Evolutionary conservation across 1,139 yeast species (phyloP).

Genomic region (Hansenula sp.): DNA sequence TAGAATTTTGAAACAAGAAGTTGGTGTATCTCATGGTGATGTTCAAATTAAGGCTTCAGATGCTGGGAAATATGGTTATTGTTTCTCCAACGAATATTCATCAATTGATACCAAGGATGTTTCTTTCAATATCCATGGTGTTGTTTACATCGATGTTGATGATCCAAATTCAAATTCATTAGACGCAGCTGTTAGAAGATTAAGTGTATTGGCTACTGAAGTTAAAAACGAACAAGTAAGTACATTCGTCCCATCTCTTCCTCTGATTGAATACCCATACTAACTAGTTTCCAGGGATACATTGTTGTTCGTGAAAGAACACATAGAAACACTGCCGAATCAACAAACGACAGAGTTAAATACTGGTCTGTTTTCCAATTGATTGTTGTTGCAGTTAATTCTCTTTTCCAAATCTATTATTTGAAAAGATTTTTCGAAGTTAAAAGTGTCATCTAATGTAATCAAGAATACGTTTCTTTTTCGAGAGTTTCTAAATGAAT

Average conservation of each 20-base stretch:
- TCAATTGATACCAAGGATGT: constrained; percentile 80
- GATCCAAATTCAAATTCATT: constrained; percentile 80
- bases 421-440: constrained; percentile 95
- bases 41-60: constrained; percentile 59
- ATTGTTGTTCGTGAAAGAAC: constrained; percentile 95
- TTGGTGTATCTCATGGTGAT: constrained; percentile 78
- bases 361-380: constrained; percentile 97
- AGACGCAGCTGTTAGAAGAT: constrained; percentile 78
- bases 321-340: constrained; percentile 97
- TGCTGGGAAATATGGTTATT: constrained; percentile 78
- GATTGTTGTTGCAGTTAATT: constrained; percentile 78
- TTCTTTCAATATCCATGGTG: constrained; percentile 93
- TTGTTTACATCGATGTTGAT: constrained; percentile 79
- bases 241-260: no score
- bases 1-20: constrained; percentile 44
- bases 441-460: constrained; percentile 78
- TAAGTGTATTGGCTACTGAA: constrained; percentile 75
- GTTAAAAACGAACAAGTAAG: constrained; percentile 76
- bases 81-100: constrained; percentile 85
- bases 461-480: no score
- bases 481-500: no score
- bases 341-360: constrained; percentile 93
- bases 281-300: constrained; percentile 41
- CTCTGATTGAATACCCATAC: neutral
- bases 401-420: constrained; percentile 90